phyloP scores from a whole-genome alignment of 805 yeast genomes.

The Saturnispora besseyi region DNA sequence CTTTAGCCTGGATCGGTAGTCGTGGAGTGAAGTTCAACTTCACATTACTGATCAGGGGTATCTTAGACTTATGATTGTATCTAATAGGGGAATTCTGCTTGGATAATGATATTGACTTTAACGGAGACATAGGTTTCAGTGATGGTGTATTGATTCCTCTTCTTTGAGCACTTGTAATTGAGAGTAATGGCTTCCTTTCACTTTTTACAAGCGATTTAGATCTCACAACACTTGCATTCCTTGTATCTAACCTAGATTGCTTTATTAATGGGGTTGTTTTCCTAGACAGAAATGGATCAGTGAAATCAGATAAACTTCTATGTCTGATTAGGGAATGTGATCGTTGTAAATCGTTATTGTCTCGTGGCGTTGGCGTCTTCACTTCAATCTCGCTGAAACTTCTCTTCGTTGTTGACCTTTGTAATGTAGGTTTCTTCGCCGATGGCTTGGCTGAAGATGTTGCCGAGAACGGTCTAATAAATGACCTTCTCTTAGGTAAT shows the following conservation, averaged over 20 bases:
- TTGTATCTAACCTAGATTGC: background rate
- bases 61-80: background rate
- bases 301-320: background rate
- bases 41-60: background rate
- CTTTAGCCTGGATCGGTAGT: background rate
- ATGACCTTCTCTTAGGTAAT: constrained; percentile 8
- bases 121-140: background rate
- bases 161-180: background rate
- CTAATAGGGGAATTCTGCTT: background rate
- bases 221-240: background rate
- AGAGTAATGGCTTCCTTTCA: background rate
- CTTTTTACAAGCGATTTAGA: background rate
- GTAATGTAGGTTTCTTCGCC: background rate
- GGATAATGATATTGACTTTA: background rate
- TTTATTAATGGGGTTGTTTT: background rate
- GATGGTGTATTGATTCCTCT: background rate
- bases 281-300: constrained; percentile 5
- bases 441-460: constrained; percentile 3
- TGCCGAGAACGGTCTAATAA: constrained; percentile 3
- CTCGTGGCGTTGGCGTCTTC: constrained; percentile 3
- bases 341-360: background rate
- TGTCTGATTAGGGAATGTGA: constrained; percentile 1
- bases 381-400: background rate
- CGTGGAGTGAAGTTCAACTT: background rate
- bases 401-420: background rate